Evolutionary conservation across 1,139 yeast species (phyloP), one percentile per base, ranked within the genome.

Genomic region (Debaryomycetaceae sp.): DNA sequence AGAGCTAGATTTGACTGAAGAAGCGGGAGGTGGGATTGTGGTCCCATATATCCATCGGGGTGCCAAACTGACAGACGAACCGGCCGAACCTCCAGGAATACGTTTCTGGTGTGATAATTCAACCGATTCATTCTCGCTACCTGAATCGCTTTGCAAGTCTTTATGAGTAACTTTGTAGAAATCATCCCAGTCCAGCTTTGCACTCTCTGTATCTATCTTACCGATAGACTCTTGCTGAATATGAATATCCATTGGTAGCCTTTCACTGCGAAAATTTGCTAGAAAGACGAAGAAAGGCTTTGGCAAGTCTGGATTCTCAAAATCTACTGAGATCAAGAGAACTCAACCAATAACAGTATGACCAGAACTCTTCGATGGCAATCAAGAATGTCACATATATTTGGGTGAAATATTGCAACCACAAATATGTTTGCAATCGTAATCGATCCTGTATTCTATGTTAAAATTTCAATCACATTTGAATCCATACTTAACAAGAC

Each of bases 1-100:
- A 2, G 65, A 60, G 1, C 42, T 38, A 1, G 45, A 34, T 17
- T 42, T 40, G 11, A 43, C 37, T n/a, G 48, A 39, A 11, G 47
- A 30, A 3, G 33, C 31, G 22, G 14, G 50, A 40, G 20, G 49
- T 14, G 56, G 52, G 3, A 47, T 40, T 6, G 58, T 49, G 8
- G 60, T 55, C 6, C 60, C 62, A 39, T 58, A 58, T 11, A 44
- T 41, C 58, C 56, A 54, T 36, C 44, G 39, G 6, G 53, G 52
- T 20, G 44, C 53, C 39, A 40, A 33, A 9, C 37, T 40, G 8
- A 37, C 37, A 7, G 39, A 27, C 34, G 38, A 40, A 38, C 6
- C 37, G 9, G 37, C 40, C 30, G 42, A 34, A 7, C 36, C 36
- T 9, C 8, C 23, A 17, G 34, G 31, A 8, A 11, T 36, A 11